phyloP scores from a whole-genome alignment of 371 early-diverging fungal genomes.

The Rhizopus sp. region DNA sequence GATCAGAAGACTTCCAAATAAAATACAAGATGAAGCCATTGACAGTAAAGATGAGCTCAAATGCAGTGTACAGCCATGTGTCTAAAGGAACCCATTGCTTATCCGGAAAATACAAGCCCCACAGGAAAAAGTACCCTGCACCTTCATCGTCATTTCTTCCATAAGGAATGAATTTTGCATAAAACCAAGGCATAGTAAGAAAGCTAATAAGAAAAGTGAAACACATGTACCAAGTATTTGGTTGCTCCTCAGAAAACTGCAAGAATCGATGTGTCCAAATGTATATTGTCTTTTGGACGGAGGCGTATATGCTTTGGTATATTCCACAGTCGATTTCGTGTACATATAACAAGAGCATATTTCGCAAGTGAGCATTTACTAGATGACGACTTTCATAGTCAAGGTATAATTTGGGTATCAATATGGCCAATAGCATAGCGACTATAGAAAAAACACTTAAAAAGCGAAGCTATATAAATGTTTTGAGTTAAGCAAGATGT shows the following conservation, averaged over 20 bases:
- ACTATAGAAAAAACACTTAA: conserved; percentile 26
- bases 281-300: conserved; percentile 29
- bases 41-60: conserved; percentile 47
- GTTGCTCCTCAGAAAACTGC: conserved; percentile 30
- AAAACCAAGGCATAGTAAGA: conserved; percentile 53
- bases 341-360: conserved; percentile 25
- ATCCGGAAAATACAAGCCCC: conserved; percentile 54
- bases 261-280: conserved; percentile 36
- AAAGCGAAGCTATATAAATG: conserved; percentile 22
- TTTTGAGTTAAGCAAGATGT: neutral
- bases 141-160: conserved; percentile 40
- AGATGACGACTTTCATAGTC: conserved; percentile 12
- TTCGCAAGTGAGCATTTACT: conserved; percentile 3
- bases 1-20: conserved; percentile 31
- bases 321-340: conserved; percentile 31
- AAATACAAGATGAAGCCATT: conserved; percentile 48
- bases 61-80: conserved; percentile 70
- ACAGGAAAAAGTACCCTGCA: conserved; percentile 59
- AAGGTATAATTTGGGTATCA: conserved; percentile 41
- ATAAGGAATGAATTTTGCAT: conserved; percentile 58
- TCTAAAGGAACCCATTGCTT: conserved; percentile 80
- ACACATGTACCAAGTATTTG: conserved; percentile 44
- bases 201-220: conserved; percentile 48
- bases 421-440: conserved; percentile 21
- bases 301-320: conserved; percentile 13